These are phyloP conservation scores for Colletotrichum sp. DNA, from an alignment of 2,329 filamentous ascomycete genomes.

Conservation along the genomic window DNA sequence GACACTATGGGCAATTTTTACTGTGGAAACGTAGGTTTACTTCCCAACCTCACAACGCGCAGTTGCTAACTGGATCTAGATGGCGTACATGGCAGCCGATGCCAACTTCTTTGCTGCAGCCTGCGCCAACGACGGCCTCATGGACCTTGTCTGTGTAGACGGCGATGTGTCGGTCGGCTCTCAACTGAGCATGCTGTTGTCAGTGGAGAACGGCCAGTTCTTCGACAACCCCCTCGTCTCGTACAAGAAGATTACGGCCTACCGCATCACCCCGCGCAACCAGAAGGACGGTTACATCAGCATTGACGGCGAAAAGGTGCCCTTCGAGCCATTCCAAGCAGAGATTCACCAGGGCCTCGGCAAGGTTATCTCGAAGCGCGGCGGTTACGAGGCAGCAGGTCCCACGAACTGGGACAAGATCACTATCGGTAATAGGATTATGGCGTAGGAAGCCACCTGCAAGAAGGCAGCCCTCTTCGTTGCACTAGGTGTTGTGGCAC, in stretches of 20 bases:
- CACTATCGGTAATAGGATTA: constrained; percentile 32
- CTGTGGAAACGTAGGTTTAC: constrained; percentile 74
- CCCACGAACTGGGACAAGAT: constrained; percentile 55
- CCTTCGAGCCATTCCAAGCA: constrained; percentile 89
- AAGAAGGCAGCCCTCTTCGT: background rate
- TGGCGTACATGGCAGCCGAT: constrained; percentile 89
- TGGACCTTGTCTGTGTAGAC: constrained; percentile 84
- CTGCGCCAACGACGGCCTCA: constrained; percentile 80
- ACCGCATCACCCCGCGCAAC: constrained; percentile 79
- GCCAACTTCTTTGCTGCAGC: constrained; percentile 88
- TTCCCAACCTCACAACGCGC: background rate
- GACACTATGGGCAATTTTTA: constrained; percentile 92
- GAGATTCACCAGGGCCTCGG: constrained; percentile 86
- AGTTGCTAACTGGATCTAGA: constrained; percentile 48
- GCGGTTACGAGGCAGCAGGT: constrained; percentile 71
- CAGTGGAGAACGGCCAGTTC: constrained; percentile 75
- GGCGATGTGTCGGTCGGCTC: constrained; percentile 74
- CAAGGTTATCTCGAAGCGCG: constrained; percentile 80
- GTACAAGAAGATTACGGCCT: constrained; percentile 87
- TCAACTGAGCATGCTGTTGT: constrained; percentile 72
- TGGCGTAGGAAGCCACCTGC: constrained; percentile 4
- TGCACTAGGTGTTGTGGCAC: background rate
- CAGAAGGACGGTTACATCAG: constrained; percentile 83
- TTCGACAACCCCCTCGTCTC: constrained; percentile 80
- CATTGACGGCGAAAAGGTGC: constrained; percentile 88